Percentiles rank a stretch among this genome's conserved stretches.
phyloP scores from a whole-genome alignment of 2,329 filamentous ascomycete genomes.

The Hypoxylon sp. region DNA sequence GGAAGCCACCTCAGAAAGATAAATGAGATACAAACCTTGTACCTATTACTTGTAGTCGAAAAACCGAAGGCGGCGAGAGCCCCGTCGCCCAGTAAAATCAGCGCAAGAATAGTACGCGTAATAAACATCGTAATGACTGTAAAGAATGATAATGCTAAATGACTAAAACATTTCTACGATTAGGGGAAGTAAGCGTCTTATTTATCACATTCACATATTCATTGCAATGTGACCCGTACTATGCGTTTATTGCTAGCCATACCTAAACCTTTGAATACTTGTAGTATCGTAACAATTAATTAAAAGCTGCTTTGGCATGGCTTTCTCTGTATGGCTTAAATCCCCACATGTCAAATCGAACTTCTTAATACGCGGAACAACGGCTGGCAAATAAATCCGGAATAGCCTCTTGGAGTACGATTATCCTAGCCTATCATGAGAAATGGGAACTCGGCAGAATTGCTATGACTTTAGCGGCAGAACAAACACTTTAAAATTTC shows the following conservation, averaged over 20 bases:
- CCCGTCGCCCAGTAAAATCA: constrained; percentile 13
- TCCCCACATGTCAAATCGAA: neutral
- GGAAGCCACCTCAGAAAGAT: neutral
- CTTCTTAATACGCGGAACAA: constrained; percentile 20
- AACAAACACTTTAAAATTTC: constrained; percentile 11
- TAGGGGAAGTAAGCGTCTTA: neutral
- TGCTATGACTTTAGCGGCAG: constrained; percentile 19
- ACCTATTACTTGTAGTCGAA: constrained; percentile 31
- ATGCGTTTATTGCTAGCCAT: neutral
- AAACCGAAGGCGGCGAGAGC: constrained; percentile 36
- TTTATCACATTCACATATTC: constrained; percentile 1
- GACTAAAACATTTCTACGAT: neutral
- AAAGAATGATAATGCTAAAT: neutral
- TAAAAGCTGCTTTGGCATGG: neutral
- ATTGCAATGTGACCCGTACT: neutral
- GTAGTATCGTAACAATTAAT: neutral
- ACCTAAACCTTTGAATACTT: neutral
- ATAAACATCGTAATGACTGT: constrained; percentile 24
- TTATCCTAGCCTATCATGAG: constrained; percentile 20
- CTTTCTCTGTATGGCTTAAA: neutral
- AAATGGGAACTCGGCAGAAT: constrained; percentile 37
- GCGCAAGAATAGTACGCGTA: constrained; percentile 6
- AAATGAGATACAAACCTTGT: constrained; percentile 25
- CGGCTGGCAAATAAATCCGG: neutral
- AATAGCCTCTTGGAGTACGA: constrained; percentile 19